Evolutionary conservation across 345 rosid genomes (phyloP), one percentile per base, ranked within the genome.

Genomic region (Erucastrum elatum): DNA sequence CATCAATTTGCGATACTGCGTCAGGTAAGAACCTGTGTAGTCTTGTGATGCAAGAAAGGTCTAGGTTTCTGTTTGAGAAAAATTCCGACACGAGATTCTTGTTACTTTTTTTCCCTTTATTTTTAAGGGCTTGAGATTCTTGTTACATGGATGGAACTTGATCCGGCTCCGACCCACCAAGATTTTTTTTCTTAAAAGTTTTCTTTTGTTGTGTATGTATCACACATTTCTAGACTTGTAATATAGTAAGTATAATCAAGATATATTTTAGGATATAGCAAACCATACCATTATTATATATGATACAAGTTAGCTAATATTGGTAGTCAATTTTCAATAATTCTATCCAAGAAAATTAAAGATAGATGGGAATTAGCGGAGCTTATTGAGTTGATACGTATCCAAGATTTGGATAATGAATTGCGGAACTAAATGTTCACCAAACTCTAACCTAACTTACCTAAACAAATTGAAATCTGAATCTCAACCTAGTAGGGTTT

Each of bases 401-500:
- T 66, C 27, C 1, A 31, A 37, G 6, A 2, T 34, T 13, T 71
- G 67, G 71, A 64, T 55, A 15, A 62, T 34, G 64, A 62, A n/a
- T 63, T 3, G 2, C 1, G 15, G 64, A 63, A 77, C 29, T 77
- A 15, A 72, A 31, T 66, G 62, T 51, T 65, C 69, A 79, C 77
- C 77, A 78, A 72, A 58, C 10, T 71, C 63, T 65, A 1, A 78
- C 77, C 80, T 69, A 62, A 68, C 49, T 41, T 29, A 8, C 46
- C 60, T 49, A 62, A 16, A 35, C 37, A 29, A 7, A 12, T 25
- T 33, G 16, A 16, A 6, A 25, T 61, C 46, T 29, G 29, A 60
- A 21, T 44, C 49, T 29, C 4, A 60, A 13, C 11, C 39, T 71
- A 26, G 53, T 63, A 6, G 4, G 30, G 53, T 62, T 64, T 77